Evolutionary conservation across 2,329 filamentous ascomycete genomes (phyloP), one percentile per base, ranked within the genome.

Genomic region (Kalmusia sp.): DNA sequence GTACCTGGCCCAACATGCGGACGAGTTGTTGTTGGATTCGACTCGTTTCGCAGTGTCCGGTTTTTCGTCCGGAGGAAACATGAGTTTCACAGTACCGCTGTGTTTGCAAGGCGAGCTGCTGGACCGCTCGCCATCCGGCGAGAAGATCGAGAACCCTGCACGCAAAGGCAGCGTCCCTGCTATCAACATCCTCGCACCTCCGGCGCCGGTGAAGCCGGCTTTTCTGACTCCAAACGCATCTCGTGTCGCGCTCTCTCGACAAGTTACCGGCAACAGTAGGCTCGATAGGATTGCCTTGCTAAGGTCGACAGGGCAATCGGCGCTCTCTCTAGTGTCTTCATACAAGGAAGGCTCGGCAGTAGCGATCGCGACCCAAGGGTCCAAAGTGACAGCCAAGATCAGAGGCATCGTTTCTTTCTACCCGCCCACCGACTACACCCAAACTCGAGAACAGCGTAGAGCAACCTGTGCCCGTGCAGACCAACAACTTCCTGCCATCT

Each of bases 1-100:
- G 4, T 87, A 84, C 69, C 76, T 87, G 4, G 79, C 83, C 28
- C 71, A 79, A 25, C 76, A 87, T 62, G 83, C 84, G 0, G 72
- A 77, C 4, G 82, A 85, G 46, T 70, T 87, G 27, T 79, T 81
- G 31, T 75, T 88, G 33, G 84, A 88, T 63, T 70, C 80, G 2
- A 78, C 80, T 25, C 82, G 83, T 48, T 80, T 87, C 43, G 82
- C 80, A 1, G 72, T 88, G 4, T 84, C 80, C 22, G 85, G 85
- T 19, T 88, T 88, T 72, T 86, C 83, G 1, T 84, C 84, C 1
- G 85, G 85, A 3, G 85, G 80, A 17, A 88, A 88, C 67, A 80
- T 88, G 71, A 80, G 80, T 34, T 83, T 87, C 57, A 84, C 84
- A 0, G 84, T 87, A 1, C 84, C 85, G 0, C 69, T 88, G 25